These are phyloP conservation scores for Phytophthora cryptogea DNA, from an alignment of 352 stramenopile species.

Conservation along the genomic window DNA sequence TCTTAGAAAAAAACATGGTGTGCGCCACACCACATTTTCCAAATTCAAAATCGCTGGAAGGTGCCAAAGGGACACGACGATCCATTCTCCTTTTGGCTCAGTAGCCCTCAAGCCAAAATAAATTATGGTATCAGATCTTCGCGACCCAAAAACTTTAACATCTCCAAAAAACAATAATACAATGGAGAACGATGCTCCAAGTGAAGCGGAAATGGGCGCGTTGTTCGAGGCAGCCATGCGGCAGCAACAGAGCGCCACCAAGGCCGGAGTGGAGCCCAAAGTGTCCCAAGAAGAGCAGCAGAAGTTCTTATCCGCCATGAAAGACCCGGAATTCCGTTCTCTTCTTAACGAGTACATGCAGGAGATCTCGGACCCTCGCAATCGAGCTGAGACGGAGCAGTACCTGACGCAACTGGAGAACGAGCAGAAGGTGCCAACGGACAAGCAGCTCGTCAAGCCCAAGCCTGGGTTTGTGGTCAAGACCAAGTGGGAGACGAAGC, in stretches of 20 bases:
- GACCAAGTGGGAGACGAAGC: slow-evolving; percentile 48
- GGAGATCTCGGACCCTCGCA: slow-evolving; percentile 91
- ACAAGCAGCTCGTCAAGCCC: slow-evolving; percentile 89
- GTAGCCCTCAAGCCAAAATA: background rate
- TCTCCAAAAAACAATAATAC: slow-evolving; percentile 14
- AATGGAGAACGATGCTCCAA: slow-evolving; percentile 22
- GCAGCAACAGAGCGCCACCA: slow-evolving; percentile 17
- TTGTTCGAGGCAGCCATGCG: slow-evolving; percentile 63
- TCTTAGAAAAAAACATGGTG: slow-evolving; percentile 18
- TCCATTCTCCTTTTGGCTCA: slow-evolving; percentile 1
- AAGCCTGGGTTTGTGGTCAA: slow-evolving; percentile 93
- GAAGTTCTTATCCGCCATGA: slow-evolving; percentile 91
- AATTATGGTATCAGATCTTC: slow-evolving; percentile 22
- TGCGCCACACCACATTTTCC: slow-evolving; percentile 12
- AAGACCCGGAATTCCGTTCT: slow-evolving; percentile 90
- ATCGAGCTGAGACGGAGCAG: slow-evolving; percentile 90
- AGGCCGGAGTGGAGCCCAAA: slow-evolving; percentile 1
- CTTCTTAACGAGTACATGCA: slow-evolving; percentile 95
- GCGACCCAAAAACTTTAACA: background rate
- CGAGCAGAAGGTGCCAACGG: slow-evolving; percentile 86
- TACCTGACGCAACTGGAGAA: slow-evolving; percentile 90
- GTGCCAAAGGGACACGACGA: background rate
- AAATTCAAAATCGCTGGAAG: slow-evolving; percentile 14
- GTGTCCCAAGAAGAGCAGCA: slow-evolving; percentile 60
- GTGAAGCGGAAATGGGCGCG: slow-evolving; percentile 47